Conservation (phyloP, 306 rosid genomes). For the Castanea crenata region DNA sequence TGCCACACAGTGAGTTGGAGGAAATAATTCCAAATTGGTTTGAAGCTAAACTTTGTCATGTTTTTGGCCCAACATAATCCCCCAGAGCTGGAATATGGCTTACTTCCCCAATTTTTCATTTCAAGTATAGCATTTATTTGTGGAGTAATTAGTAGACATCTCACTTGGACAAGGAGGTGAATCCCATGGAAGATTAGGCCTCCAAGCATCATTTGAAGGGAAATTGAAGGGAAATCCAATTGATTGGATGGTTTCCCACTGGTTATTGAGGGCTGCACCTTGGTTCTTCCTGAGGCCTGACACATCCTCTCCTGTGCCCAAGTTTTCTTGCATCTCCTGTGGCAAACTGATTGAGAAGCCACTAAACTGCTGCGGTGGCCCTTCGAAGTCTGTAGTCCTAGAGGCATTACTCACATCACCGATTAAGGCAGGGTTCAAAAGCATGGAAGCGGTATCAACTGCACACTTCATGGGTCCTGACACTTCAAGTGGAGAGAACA, state of each 20-base stretch:
- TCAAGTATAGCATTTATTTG: slow-evolving; percentile 49
- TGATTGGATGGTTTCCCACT: slow-evolving; percentile 41
- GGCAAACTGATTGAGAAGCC: slow-evolving; percentile 45
- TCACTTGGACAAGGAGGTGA: slow-evolving; percentile 50
- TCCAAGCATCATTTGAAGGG: slow-evolving; percentile 54
- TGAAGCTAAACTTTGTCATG: too few species aligned
- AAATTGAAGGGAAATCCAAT: slow-evolving; percentile 62
- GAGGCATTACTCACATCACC: slow-evolving; percentile 4
- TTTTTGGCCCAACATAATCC: background rate
- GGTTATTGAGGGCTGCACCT: slow-evolving; percentile 11
- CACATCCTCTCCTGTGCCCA: slow-evolving; percentile 12
- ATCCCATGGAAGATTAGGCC: slow-evolving; percentile 47
- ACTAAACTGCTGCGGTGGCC: slow-evolving; percentile 35
- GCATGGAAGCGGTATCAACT: slow-evolving; percentile 32
- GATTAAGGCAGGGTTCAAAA: slow-evolving; percentile 27
- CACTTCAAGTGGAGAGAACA: slow-evolving; percentile 41
- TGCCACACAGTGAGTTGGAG: too few species aligned
- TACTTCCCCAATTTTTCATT: background rate
- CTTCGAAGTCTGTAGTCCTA: slow-evolving; percentile 43
- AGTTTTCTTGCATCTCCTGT: slow-evolving; percentile 39
- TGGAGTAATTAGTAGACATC: slow-evolving; percentile 48
- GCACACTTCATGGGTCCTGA: slow-evolving; percentile 35
- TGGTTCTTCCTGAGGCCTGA: slow-evolving; percentile 25
- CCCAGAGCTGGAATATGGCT: background rate
- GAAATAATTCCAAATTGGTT: too few species aligned